Percentiles rank a stretch among this genome's conserved stretches.
phyloP scores from a whole-genome alignment of 2,329 filamentous ascomycete genomes.

The Calonectria pseudoturangicola region DNA sequence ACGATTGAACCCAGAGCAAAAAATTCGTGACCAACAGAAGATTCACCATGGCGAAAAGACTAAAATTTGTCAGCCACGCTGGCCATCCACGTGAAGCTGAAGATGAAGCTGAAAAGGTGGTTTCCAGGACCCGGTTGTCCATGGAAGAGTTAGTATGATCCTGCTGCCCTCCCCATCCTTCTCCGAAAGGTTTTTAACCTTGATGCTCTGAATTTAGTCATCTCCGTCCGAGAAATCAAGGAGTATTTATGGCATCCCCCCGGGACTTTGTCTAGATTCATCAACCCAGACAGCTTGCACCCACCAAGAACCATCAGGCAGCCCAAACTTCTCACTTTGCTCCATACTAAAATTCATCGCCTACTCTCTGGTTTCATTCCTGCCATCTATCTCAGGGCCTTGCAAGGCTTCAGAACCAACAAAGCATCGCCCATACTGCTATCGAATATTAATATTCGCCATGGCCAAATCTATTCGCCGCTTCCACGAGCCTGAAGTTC shows the following conservation, averaged over 20 bases:
- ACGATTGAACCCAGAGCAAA: background rate
- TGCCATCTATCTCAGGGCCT: background rate
- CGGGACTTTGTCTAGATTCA: background rate
- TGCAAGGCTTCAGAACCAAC: background rate
- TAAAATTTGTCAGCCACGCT: background rate
- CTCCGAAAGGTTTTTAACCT: slow-evolving; percentile 13
- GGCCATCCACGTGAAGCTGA: background rate
- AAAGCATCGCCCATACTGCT: background rate
- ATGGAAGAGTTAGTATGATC: background rate
- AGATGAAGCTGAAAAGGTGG: background rate
- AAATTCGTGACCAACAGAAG: background rate
- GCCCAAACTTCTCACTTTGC: background rate
- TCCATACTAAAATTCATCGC: background rate
- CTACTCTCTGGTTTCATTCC: background rate
- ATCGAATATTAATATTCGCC: background rate
- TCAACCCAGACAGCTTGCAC: background rate
- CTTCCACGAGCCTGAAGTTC: too few species aligned
- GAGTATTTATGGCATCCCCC: background rate
- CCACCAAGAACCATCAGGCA: background rate
- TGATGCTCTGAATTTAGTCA: background rate
- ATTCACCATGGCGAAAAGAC: slow-evolving; percentile 4
- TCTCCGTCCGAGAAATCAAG: too few species aligned
- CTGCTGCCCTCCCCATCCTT: background rate
- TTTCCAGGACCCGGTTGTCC: background rate
- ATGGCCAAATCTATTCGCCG: too few species aligned